Evolutionary conservation across 108 stramenopile genomes (phyloP).

Genomic region (Nitzschia palea): DNA sequence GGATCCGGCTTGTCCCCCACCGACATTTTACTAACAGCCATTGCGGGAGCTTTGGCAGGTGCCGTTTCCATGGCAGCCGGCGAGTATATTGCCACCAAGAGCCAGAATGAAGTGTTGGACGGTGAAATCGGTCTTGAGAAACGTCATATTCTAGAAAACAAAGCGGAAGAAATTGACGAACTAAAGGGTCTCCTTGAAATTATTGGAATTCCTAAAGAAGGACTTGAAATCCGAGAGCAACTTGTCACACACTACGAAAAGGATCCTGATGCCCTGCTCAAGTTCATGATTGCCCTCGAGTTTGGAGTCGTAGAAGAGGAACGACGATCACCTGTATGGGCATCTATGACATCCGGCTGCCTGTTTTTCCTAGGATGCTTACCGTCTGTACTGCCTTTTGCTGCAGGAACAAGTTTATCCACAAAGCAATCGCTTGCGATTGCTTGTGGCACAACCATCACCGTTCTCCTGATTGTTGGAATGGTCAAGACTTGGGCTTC

Average conservation of each 20-base stretch:
- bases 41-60: slow-evolving; percentile 74
- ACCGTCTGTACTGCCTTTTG: slow-evolving; percentile 70
- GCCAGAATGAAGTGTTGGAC: slow-evolving; percentile 73
- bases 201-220: slow-evolving; percentile 58
- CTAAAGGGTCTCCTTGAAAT: slow-evolving; percentile 40
- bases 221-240: slow-evolving; percentile 35
- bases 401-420: slow-evolving; percentile 25
- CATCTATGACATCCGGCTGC: slow-evolving; percentile 47
- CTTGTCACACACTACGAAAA: slow-evolving; percentile 46
- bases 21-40: slow-evolving; percentile 65
- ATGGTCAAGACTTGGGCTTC: slow-evolving; percentile 77
- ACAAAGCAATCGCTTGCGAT: slow-evolving; percentile 35
- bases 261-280: slow-evolving; percentile 65
- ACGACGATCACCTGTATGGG: slow-evolving; percentile 53
- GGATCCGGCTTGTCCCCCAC: slow-evolving; percentile 63
- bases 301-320: slow-evolving; percentile 79
- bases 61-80: slow-evolving; percentile 81
- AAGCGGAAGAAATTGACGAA: slow-evolving; percentile 56
- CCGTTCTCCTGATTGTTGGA: slow-evolving; percentile 59
- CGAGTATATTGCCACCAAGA: slow-evolving; percentile 79
- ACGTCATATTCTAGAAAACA: slow-evolving; percentile 53
- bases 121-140: slow-evolving; percentile 75
- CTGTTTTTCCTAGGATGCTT: slow-evolving; percentile 64
- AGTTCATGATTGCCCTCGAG: slow-evolving; percentile 76
- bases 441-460: slow-evolving; percentile 43